These are phyloP conservation scores for Starmera pachycereana DNA, from an alignment of 805 yeast species.

Conservation along the genomic window DNA sequence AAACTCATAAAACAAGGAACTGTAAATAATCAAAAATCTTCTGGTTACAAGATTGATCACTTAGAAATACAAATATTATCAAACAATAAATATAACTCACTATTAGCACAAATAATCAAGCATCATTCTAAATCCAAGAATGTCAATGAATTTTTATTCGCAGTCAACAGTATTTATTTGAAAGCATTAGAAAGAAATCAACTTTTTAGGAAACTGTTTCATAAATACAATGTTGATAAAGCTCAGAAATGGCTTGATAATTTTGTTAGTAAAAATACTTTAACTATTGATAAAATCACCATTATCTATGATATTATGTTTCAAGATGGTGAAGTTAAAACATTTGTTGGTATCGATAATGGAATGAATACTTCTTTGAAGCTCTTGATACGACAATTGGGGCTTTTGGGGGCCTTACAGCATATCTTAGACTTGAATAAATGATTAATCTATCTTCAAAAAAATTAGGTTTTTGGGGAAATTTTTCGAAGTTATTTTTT, in stretches of 20 bases:
- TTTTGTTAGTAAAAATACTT: no score
- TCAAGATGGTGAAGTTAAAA: background rate
- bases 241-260: background rate
- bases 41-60: constrained; percentile 6
- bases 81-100: constrained; percentile 14
- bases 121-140: constrained; percentile 7
- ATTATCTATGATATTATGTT: background rate
- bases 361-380: no score
- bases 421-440: no score
- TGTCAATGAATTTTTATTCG: constrained; percentile 12
- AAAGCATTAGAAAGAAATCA: constrained; percentile 5
- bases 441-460: no score
- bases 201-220: constrained; percentile 3
- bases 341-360: no score
- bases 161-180: constrained; percentile 11
- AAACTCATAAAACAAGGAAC: constrained; percentile 4
- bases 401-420: no score
- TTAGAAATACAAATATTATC: constrained; percentile 8
- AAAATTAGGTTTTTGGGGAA: no score
- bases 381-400: no score
- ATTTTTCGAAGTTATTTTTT: no score
- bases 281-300: background rate
- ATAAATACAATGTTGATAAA: background rate
- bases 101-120: constrained; percentile 4
- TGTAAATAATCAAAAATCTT: no score